Base-by-base conservation (phyloP, 352 stramenopile genomes). In the Phytophthora foliorum region DNA sequence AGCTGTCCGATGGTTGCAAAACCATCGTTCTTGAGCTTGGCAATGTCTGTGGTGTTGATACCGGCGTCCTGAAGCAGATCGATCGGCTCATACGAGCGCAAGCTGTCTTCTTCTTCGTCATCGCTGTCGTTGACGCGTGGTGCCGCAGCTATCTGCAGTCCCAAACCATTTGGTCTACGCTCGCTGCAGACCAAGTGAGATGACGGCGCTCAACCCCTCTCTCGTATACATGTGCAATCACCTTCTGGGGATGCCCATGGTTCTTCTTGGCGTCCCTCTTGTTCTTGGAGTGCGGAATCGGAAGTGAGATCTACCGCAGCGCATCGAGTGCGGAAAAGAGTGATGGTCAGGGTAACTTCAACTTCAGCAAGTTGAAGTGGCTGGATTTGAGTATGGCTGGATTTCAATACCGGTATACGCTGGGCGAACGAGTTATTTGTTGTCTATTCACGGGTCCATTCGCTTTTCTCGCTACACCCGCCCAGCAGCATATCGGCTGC, bases 1-100 rank as follows among this genome's bases (percentile, higher is more conserved):
- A 95, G 76, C 63, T 93, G 86, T 0, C 86, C 88, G 24, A 94
- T 88, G 11, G 88, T 95, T 36, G 86, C 82, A 54, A 93, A 93
- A 19, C 88, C 86, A 54, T 88, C 83, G 36, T 91, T 78, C 51
- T 92, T 94, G 27, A 95, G 79, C 71, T 90, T 94, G 6, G 75
- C 56, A 60, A 95, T 93, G 54, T 95, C 88, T 29, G 75, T 78
- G 4, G 82, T 72, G 42, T 93, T 93, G 60, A 94, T 89, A 0
- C 88, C 88, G 4, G 82, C 83, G 36, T 91, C 87, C 72, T 91
- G 83, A 21, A 95, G 75, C 49, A 91, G 39, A 21, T 92, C 83
- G 41, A 95, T 93, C 9, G 79, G 83, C 49, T 91, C 85, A 34
- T 90, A 95, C 25, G 83, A 91, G 25, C 79, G 71, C 36, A 80